Evolutionary conservation across 208 protist genomes (phyloP).

Genomic region (Trypanosoma mega): DNA sequence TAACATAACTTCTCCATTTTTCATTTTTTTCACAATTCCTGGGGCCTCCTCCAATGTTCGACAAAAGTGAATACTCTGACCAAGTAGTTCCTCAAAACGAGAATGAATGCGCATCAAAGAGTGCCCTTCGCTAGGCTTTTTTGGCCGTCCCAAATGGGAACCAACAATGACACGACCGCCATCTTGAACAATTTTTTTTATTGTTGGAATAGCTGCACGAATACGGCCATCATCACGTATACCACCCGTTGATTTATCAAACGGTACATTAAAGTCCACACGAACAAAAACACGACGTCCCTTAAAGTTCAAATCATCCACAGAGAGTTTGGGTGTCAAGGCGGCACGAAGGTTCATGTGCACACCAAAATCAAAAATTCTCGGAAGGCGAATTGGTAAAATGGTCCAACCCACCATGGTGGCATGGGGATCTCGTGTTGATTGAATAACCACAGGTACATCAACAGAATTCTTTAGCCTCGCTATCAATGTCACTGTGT

Average conservation of each 20-base stretch:
- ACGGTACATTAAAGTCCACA: slow-evolving; percentile 99
- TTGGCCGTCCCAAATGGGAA: slow-evolving; percentile 98
- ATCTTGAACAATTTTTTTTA: slow-evolving; percentile 94
- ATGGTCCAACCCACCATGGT: slow-evolving; percentile 89
- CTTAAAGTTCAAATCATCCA: slow-evolving; percentile 84
- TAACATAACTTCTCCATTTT: slow-evolving; percentile 94
- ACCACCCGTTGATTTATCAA: slow-evolving; percentile 84
- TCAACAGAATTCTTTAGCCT: slow-evolving; percentile 54
- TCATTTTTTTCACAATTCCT: slow-evolving; percentile 62
- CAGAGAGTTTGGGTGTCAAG: slow-evolving; percentile 84
- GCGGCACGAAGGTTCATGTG: slow-evolving; percentile 87
- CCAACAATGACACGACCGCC: slow-evolving; percentile 92
- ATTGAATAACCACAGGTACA: slow-evolving; percentile 81
- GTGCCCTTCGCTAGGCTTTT: slow-evolving; percentile 90
- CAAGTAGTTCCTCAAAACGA: slow-evolving; percentile 90
- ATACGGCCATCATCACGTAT: slow-evolving; percentile 97
- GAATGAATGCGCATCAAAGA: slow-evolving; percentile 93
- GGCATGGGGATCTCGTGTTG: slow-evolving; percentile 84
- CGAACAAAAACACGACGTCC: slow-evolving; percentile 95
- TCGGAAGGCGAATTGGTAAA: slow-evolving; percentile 69
- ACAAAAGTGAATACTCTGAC: slow-evolving; percentile 55
- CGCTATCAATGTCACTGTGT: slow-evolving; percentile 76
- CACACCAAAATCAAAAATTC: slow-evolving; percentile 85
- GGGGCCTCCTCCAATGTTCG: slow-evolving; percentile 51
- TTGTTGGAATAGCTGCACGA: slow-evolving; percentile 95